These are phyloP conservation scores for Pyricularia sp. DNA, from an alignment of 2,329 filamentous ascomycete species.

Conservation along the genomic window DNA sequence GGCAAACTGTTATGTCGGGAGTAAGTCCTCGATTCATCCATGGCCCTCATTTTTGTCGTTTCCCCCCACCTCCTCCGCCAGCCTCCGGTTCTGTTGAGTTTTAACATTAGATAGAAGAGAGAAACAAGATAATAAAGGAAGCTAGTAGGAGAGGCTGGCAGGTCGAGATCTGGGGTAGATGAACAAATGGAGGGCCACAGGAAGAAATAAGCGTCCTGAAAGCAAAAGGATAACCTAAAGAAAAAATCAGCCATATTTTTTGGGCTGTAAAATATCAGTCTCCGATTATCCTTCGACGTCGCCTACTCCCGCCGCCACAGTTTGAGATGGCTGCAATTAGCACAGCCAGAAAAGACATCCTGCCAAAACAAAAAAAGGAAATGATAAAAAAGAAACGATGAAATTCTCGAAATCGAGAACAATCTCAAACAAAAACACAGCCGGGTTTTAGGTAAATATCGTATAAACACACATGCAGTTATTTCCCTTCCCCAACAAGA, in stretches of 20 bases:
- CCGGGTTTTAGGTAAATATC: constrained; percentile 1
- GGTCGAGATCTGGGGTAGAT: not conserved
- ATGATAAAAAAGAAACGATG: too few relatives aligned
- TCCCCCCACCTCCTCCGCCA: not conserved
- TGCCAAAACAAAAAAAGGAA: not conserved
- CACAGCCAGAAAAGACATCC: not conserved
- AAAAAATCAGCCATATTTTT: not conserved
- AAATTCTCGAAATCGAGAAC: not conserved
- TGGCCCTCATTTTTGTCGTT: not conserved
- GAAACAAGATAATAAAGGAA: not conserved
- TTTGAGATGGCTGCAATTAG: not conserved
- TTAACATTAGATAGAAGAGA: not conserved
- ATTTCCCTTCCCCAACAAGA: not conserved
- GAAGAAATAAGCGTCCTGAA: not conserved
- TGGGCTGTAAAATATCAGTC: not conserved
- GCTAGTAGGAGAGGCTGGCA: not conserved
- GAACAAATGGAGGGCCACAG: not conserved
- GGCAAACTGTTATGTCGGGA: not conserved
- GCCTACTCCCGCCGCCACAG: not conserved
- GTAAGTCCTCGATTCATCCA: not conserved
- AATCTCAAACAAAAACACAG: not conserved
- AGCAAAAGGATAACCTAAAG: not conserved
- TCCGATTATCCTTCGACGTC: not conserved
- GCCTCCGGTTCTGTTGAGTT: not conserved
- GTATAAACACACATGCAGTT: constrained; percentile 1